Evolutionary conservation across 2,329 filamentous ascomycete genomes (phyloP), one percentile per base, ranked within the genome.

Genomic region (Pseudocercospora cruenta): DNA sequence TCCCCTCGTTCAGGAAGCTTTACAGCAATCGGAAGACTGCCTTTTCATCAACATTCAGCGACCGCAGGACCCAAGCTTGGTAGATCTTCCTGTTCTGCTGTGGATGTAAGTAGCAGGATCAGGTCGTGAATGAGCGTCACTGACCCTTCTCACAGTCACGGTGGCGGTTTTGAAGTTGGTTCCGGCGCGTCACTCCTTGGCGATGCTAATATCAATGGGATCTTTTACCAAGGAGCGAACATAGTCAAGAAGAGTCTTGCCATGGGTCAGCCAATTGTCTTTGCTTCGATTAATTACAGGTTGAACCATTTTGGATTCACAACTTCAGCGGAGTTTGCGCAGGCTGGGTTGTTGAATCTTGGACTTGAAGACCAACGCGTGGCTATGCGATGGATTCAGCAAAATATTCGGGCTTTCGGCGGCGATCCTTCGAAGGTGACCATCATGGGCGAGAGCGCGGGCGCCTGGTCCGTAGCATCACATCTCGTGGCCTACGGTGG

Each of bases 401-500:
- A 71, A 26, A 70, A 71, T 47, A 71, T 74, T 21, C 53, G 47
- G 14, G 64, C 64, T 8, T 74, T 75, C 58, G 73, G 72, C 16
- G 73, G 73, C n/a, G 67, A 75, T 60, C 53, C 61, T 2, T 19
- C 54, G 4, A 66, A 65, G 64, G 82, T 73, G 36, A 71, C 63
- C 4, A 26, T 70, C 22, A 66, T 36, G 14, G 66, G 66, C 16
- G 60, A 68, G 33, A 60, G 53, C 33, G 76, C 78, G 7, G 80
- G 81, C 16, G 69, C 74, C n/a, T 92, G 93, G 67, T 92, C 90
- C 0, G 90, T 92, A 0, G 85, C 90, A 58, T 86, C 92, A 72
- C 91, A 94, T 72, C 91, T 93, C 87, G 81, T 86, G 0, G 79
- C 93, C 3, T 92, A 91, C 70, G 85, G 87, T 36, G 91, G 91